Evolutionary conservation across 805 yeast species (phyloP).

Genomic region (Kodamaea hsintzibuensis): DNA sequence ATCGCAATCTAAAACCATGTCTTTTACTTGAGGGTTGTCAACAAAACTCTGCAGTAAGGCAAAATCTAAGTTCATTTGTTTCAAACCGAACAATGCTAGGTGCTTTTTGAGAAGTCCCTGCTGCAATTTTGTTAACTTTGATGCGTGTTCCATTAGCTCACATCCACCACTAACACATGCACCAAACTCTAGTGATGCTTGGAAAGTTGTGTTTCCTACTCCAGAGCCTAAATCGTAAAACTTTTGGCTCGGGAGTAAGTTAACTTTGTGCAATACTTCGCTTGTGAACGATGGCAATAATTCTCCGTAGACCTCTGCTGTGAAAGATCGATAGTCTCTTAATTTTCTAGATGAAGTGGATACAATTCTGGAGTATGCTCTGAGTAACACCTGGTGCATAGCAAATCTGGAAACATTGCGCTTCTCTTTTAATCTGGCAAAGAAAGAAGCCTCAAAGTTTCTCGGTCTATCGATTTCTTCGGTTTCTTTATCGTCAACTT

Average conservation of each 20-base stretch:
- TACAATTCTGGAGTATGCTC: slow-evolving; percentile 74
- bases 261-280: slow-evolving; percentile 59
- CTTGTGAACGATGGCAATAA: slow-evolving; percentile 76
- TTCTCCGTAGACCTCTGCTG: slow-evolving; percentile 91
- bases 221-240: slow-evolving; percentile 93
- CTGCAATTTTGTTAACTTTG: slow-evolving; percentile 64
- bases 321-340: slow-evolving; percentile 77
- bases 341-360: slow-evolving; percentile 69
- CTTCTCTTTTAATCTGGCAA: slow-evolving; percentile 20
- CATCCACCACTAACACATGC: slow-evolving; percentile 79
- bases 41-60: slow-evolving; percentile 73
- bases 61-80: slow-evolving; percentile 54
- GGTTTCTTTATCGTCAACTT: neutral
- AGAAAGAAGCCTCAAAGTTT: slow-evolving; percentile 22
- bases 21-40: slow-evolving; percentile 56
- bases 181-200: slow-evolving; percentile 85
- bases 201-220: slow-evolving; percentile 88
- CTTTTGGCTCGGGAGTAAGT: slow-evolving; percentile 50
- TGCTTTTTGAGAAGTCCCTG: slow-evolving; percentile 56
- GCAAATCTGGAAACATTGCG: slow-evolving; percentile 28
- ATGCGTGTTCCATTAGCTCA: slow-evolving; percentile 85
- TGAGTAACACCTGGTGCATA: slow-evolving; percentile 68
- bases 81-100: slow-evolving; percentile 62
- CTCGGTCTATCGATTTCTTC: slow-evolving; percentile 19
- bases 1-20: slow-evolving; percentile 59